Evolutionary conservation across 169 alveolate species (phyloP), one percentile per base, ranked within the genome.

Genomic region (Eimeria acervulina): DNA sequence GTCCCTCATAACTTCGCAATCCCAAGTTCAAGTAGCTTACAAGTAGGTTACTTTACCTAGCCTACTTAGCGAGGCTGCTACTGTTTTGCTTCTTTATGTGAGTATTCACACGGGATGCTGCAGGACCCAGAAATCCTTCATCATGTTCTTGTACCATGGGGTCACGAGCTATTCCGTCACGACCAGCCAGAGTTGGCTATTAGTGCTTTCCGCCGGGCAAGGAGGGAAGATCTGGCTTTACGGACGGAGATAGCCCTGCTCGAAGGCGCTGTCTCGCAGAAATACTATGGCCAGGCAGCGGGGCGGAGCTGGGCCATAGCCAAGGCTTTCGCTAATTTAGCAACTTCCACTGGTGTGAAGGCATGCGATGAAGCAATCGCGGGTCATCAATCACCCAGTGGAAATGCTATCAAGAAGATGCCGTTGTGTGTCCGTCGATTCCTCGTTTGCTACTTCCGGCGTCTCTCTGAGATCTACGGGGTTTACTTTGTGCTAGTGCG

Each of bases 391-490:
- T 74, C 85, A 38, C 85, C 17, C 31, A 38, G 55, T 7, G 40
- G 26, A 38, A 74, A 36, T 74, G 31, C 59, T 17, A 42, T n/a
- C 31, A 52, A 44, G 68, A 44, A 26, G 17, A 6, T 84, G 38
- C 92, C 92, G 38, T 23, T 42, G 21, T 52, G 74, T 19, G 78
- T 84, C 59, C 55, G 17, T 19, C 92, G 80, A 40, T 84, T 52
- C 78, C 92, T 84, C 36, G 55, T 55, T 28, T 84, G 92, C 52
- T 84, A 84, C 92, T 84, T 84, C 55, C 74, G 92, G 78, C 92
- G 92, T 31, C 52, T 84, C 51, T 84, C 92, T 5, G 92, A 84
- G 92, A 55, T 84, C 0, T 84, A 84, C 33, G 78, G 92, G n/a
- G 78, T 55, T 2, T 84, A 84, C 66, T 84, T 84, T 38, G 92